Conservation (phyloP, 2,329 filamentous ascomycete genomes). For the Penicillium glabrum region DNA sequence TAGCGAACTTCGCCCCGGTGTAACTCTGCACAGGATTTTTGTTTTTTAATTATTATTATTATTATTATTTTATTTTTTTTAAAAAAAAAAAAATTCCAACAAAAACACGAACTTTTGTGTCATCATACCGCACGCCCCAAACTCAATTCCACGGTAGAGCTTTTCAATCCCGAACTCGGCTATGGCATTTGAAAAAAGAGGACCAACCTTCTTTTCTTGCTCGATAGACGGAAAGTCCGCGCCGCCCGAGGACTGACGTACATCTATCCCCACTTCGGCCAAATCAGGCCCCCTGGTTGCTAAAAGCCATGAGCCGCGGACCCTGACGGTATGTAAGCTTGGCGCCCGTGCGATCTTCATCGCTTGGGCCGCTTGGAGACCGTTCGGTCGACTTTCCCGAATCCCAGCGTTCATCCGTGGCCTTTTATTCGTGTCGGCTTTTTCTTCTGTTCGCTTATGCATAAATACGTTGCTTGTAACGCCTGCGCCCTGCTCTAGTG, state of each 20-base stretch:
- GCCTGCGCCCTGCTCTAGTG: neutral
- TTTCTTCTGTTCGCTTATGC: neutral
- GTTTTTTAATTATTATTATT: neutral
- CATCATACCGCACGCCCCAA: neutral
- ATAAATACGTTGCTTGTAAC: neutral
- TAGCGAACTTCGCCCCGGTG: neutral
- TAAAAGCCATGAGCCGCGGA: slow-evolving; percentile 16
- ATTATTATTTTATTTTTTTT: neutral
- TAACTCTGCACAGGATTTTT: neutral
- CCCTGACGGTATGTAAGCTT: slow-evolving; percentile 19
- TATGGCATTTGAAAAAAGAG: neutral
- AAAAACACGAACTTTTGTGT: neutral
- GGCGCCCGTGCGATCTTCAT: slow-evolving; percentile 16
- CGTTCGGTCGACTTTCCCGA: slow-evolving; percentile 7
- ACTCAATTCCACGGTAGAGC: neutral
- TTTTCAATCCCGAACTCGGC: neutral
- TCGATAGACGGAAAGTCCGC: slow-evolving; percentile 7
- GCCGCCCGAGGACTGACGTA: slow-evolving; percentile 15
- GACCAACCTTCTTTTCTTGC: neutral
- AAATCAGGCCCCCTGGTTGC: neutral
- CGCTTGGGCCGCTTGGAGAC: slow-evolving; percentile 8
- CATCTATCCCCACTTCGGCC: slow-evolving; percentile 6
- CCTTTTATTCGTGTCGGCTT: neutral
- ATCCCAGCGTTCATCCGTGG: slow-evolving; percentile 2
- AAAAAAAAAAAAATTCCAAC: neutral